Evolutionary conservation across 257 asterid species (phyloP).

Genomic region (Voacanga thouarsii): DNA sequence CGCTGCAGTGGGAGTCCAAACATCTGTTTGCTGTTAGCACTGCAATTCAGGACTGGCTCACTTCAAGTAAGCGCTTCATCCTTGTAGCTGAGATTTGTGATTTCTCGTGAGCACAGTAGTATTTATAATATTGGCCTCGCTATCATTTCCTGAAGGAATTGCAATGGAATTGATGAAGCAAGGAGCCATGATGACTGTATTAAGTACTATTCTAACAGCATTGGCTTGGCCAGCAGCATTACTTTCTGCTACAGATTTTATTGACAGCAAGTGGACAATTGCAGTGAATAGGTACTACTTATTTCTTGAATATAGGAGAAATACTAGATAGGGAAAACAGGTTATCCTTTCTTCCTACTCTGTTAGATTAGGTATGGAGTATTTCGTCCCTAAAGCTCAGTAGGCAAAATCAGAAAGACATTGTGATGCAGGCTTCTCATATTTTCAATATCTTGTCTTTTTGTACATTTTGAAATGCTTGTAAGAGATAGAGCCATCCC

Average conservation of each 20-base stretch:
- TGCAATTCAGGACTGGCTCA: conserved; percentile 95
- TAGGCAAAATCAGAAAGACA: background rate
- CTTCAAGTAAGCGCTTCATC: conserved; percentile 63
- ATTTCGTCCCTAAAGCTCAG: background rate
- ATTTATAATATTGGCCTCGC: conserved; percentile 14
- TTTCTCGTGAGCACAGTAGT: background rate
- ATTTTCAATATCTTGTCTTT: background rate
- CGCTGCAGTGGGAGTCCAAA: conserved; percentile 90
- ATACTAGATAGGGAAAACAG: background rate
- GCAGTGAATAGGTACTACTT: conserved; percentile 77
- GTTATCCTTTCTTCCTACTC: background rate
- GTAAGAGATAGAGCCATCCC: background rate
- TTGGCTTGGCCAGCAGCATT: conserved; percentile 93
- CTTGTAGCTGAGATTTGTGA: conserved; percentile 12
- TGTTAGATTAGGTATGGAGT: background rate
- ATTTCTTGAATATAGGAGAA: conserved; percentile 12
- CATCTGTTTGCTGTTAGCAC: conserved; percentile 82
- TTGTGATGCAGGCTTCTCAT: background rate
- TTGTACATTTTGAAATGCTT: background rate
- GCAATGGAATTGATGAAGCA: conserved; percentile 80
- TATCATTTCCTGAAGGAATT: conserved; percentile 48
- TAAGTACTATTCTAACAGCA: conserved; percentile 69
- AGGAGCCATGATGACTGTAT: conserved; percentile 96
- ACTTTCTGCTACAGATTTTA: conserved; percentile 66
- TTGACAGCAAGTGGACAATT: conserved; percentile 93